These are phyloP conservation scores for Hondaea fermentalgiana DNA, from an alignment of 108 stramenopile species.

Conservation along the genomic window DNA sequence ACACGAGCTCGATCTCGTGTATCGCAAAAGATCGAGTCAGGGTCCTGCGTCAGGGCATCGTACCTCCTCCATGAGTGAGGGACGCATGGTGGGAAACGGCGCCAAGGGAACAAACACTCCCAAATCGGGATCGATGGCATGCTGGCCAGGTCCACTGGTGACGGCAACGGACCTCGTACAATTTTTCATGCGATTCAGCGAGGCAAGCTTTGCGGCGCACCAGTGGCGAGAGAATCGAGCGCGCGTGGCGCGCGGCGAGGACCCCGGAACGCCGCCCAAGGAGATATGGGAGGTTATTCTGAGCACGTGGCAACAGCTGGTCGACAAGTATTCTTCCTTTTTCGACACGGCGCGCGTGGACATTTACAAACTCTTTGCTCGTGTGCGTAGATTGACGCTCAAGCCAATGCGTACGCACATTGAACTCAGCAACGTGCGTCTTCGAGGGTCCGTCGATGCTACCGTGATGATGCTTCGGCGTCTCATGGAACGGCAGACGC, in stretches of 20 bases:
- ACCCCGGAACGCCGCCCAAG: background rate
- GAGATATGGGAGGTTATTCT: background rate
- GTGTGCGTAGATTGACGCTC: background rate
- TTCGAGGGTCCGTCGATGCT: background rate
- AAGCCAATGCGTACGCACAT: slow-evolving; percentile 1
- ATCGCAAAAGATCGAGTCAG: background rate
- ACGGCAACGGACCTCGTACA: background rate
- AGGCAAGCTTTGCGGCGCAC: background rate
- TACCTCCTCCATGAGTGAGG: background rate
- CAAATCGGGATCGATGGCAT: too few species aligned
- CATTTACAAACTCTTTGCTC: background rate
- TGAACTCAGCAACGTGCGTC: background rate
- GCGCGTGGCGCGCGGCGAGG: background rate
- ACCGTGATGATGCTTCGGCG: background rate
- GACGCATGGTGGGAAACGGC: background rate
- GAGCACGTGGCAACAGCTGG: background rate
- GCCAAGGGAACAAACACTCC: too few species aligned
- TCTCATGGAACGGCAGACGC: background rate
- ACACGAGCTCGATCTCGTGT: background rate
- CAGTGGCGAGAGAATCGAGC: background rate
- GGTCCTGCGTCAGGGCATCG: background rate
- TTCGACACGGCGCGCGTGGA: background rate
- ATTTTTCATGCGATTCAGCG: background rate
- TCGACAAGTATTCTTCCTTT: background rate
- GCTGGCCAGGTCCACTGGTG: background rate